Percentiles rank a stretch among this genome's conserved stretches.
These are phyloP conservation scores for Corymbia calophylla DNA, from an alignment of 441 rosid genomes.

Conservation along the genomic window DNA sequence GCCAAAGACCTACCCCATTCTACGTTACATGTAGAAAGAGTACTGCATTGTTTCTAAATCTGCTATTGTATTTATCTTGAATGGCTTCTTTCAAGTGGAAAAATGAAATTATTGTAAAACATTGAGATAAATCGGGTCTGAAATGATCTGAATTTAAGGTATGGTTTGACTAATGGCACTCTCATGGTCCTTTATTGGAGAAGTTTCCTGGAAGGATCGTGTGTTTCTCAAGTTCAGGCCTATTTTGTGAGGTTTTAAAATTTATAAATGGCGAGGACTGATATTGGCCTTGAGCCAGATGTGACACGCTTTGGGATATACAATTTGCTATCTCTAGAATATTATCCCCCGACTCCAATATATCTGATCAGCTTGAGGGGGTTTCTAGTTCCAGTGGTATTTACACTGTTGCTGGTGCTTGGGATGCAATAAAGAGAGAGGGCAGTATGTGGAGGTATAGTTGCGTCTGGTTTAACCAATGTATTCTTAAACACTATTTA, in stretches of 20 bases:
- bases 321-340: background rate
- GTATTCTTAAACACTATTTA: background rate
- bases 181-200: background rate
- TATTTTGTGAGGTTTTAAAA: background rate
- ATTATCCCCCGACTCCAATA: background rate
- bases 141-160: background rate
- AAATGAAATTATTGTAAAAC: background rate
- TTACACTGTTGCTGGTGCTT: background rate
- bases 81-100: background rate
- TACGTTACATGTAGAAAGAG: background rate
- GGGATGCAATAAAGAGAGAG: background rate
- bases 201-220: background rate
- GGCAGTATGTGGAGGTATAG: background rate
- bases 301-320: background rate
- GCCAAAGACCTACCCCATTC: background rate
- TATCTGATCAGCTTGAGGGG: background rate
- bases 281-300: background rate
- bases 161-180: background rate
- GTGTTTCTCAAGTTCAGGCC: background rate
- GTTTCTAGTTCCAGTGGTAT: background rate
- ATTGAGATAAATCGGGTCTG: background rate
- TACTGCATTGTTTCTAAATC: background rate
- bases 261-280: background rate
- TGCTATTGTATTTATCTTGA: background rate
- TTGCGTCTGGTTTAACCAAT: background rate